A percentile compares a stretch with the other conserved stretches of the same genome.
phyloP scores from a whole-genome alignment of 2,329 filamentous ascomycete species.

The Orbilia javanica region DNA sequence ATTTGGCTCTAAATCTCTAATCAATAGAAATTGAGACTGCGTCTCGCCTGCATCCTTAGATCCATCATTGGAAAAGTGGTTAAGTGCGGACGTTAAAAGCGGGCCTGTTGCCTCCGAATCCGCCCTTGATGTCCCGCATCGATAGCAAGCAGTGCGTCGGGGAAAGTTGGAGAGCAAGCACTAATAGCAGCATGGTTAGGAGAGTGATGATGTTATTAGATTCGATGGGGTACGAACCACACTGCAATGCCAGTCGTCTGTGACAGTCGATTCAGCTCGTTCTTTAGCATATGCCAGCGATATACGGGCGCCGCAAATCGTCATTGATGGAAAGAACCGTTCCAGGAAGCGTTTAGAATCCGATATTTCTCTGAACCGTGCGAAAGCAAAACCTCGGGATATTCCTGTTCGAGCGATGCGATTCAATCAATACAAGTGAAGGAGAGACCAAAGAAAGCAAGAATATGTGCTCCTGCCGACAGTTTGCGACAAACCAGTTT shows the following conservation, averaged over 20 bases:
- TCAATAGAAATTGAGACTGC: conserved; percentile 80
- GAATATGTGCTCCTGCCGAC: conserved; percentile 26
- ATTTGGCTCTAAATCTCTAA: conserved; percentile 78
- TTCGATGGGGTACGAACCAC: conserved; percentile 65
- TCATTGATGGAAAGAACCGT: conserved; percentile 69
- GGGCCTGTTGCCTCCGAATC: conserved; percentile 69
- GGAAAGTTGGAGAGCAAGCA: conserved; percentile 72
- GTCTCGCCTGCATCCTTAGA: conserved; percentile 66
- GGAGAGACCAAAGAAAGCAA: conserved; percentile 41
- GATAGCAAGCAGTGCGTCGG: conserved; percentile 71
- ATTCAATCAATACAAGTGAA: conserved; percentile 59
- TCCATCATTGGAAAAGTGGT: conserved; percentile 66
- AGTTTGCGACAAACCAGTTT: conserved; percentile 68
- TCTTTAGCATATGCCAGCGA: conserved; percentile 70
- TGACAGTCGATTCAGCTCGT: conserved; percentile 66
- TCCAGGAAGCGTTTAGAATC: conserved; percentile 71
- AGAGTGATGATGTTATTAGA: conserved; percentile 41
- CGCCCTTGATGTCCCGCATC: conserved; percentile 71
- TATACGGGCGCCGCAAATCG: conserved; percentile 67
- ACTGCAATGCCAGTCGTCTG: conserved; percentile 71
- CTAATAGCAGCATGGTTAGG: conserved; percentile 63
- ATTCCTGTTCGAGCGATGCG: conserved; percentile 65
- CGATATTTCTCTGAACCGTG: conserved; percentile 69
- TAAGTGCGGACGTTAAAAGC: conserved; percentile 65
- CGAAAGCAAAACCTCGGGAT: conserved; percentile 72